Evolutionary conservation across 1,139 yeast genomes (phyloP), one percentile per base, ranked within the genome.

Genomic region (Kodamaea ohmeri): DNA sequence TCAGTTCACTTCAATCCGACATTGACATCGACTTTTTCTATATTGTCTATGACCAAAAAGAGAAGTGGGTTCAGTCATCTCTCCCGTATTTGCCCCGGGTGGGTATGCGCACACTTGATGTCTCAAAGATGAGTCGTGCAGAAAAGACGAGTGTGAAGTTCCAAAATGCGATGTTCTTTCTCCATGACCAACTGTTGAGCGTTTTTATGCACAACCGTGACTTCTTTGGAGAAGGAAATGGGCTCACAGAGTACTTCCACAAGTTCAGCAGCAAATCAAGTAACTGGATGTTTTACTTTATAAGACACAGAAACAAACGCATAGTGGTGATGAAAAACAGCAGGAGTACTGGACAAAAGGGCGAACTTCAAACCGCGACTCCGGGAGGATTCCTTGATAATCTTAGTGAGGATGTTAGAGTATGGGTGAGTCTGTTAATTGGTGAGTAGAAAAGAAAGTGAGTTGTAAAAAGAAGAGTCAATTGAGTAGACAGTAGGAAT

Each of bases 211-310:
- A 34, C 9, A 51, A 53, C 39, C 40, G 44, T 30, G 50, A 52
- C 27, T 65, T 65, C 42, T 58, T 60, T 40, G 41, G 42, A 1
- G 36, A 45, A 2, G 41, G 42, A 1, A 37, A 45, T 2, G 49
- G 51, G 27, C 48, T 61, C 35, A 49, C 56, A 25, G 76, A 71
- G 50, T 67, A 58, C 46, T 65, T 68, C 38, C 75, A 71, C 49
- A 71, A 71, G 43, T 70, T 69, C 48, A 61, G 65, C 40, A 63
- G 61, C 39, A 63, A 60, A 39, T 46, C 49, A 22, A 67, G 63
- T 39, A 73, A 69, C 49, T 71, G 76, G 75, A 65, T 70, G 66
- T 61, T 71, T 45, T 71, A 71, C 50, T 65, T 62, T 42, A 51
- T 69, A 34, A 56, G 55, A 29, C 54, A 61, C 42, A 55, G 58